Conservation (phyloP, 2,329 filamentous ascomycete species). For the Phaeosphaeriaceae sp. region DNA sequence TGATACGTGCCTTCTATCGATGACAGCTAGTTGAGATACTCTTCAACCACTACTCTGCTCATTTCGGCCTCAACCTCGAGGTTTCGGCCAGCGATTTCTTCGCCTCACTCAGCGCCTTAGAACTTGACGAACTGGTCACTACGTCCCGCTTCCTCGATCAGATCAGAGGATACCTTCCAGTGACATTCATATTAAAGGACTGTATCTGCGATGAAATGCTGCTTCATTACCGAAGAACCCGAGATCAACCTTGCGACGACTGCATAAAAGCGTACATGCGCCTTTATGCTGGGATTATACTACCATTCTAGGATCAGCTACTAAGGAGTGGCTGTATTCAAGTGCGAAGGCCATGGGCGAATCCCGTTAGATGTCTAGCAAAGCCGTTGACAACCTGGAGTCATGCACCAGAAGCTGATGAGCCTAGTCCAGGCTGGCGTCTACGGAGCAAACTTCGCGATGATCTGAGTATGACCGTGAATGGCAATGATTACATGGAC, state of each 20-base stretch:
- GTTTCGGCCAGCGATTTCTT: constrained; percentile 2
- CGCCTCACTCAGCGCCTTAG: constrained; percentile 4
- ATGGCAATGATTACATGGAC: not conserved
- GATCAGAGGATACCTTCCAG: constrained; percentile 1
- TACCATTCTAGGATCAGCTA: not conserved
- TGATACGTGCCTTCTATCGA: constrained; percentile 12
- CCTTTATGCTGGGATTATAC: not conserved
- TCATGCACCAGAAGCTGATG: not conserved
- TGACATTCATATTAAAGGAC: not conserved
- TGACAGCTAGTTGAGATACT: constrained; percentile 11
- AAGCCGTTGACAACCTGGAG: not conserved
- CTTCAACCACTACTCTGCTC: constrained; percentile 10
- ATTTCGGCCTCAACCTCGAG: constrained; percentile 2
- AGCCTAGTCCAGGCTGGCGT: not conserved
- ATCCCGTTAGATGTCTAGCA: not conserved
- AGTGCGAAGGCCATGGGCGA: not conserved
- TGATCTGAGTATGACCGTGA: not conserved
- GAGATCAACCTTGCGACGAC: not conserved
- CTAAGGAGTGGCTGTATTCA: not conserved
- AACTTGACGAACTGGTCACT: constrained; percentile 15
- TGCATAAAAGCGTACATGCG: not conserved
- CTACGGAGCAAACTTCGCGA: not conserved
- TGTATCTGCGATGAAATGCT: not conserved
- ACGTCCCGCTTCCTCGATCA: constrained; percentile 11
- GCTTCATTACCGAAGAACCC: not conserved